Conservation (phyloP, 129 eudicot genomes). For the Lonicera japonica region DNA sequence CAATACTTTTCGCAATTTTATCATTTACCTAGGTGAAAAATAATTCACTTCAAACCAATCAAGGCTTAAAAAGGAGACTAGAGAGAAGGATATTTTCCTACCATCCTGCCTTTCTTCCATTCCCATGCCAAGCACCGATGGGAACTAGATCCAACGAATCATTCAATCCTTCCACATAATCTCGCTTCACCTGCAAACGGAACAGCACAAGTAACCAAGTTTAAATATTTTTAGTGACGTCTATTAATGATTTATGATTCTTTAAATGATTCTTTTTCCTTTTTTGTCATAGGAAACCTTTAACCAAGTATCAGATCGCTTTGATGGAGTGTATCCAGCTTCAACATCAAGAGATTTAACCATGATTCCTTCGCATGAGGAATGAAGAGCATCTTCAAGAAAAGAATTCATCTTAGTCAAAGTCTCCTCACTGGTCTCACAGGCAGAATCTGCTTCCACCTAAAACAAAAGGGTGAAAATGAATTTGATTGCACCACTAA, state of each 20-base stretch:
- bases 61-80: no score
- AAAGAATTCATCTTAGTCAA: constrained; percentile 58
- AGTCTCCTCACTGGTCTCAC: constrained; percentile 48
- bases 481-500: constrained; percentile 1
- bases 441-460: constrained; percentile 82
- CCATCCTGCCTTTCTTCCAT: constrained; percentile 99
- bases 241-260: background rate
- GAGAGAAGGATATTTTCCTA: constrained; percentile 14
- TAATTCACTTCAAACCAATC: no score
- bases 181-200: constrained; percentile 77
- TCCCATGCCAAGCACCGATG: constrained; percentile 98
- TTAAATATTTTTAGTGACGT: background rate
- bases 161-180: constrained; percentile 73
- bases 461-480: constrained; percentile 23
- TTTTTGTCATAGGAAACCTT: constrained; percentile 41
- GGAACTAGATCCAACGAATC: constrained; percentile 97
- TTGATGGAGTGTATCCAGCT: constrained; percentile 89
- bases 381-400: constrained; percentile 66
- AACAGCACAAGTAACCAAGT: background rate
- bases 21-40: no score
- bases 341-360: constrained; percentile 89
- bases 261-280: no score
- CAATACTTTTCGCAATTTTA: no score
- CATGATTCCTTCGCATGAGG: constrained; percentile 98
- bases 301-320: constrained; percentile 90